Conservation (phyloP, 331 rosid species). For the Telfairia occidentalis region DNA sequence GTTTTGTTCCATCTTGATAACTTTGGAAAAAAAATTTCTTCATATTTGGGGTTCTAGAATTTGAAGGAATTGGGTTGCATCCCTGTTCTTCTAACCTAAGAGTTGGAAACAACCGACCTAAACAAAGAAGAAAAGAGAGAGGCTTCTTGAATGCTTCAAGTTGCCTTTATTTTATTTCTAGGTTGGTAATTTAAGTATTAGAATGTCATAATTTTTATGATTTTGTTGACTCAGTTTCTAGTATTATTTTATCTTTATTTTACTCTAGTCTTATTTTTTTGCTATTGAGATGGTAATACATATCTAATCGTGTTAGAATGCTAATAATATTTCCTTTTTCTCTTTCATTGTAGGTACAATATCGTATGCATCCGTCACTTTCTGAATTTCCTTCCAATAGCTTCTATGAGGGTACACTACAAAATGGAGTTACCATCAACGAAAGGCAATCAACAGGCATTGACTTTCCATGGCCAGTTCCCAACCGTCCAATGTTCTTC, state of each 20-base stretch:
- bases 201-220: not conserved
- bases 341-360: conserved; percentile 65
- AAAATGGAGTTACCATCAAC: conserved; percentile 93
- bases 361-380: conserved; percentile 95
- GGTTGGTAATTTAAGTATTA: not conserved
- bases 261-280: not conserved
- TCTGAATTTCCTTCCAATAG: conserved; percentile 98
- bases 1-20: not conserved
- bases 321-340: not conserved
- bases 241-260: not conserved
- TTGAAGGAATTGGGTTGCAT: not conserved
- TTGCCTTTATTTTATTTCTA: not conserved
- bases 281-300: not conserved
- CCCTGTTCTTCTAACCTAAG: not conserved
- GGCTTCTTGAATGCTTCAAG: not conserved
- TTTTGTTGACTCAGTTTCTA: not conserved
- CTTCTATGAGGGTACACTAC: conserved; percentile 96
- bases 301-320: not conserved
- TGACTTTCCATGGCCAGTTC: conserved; percentile 99
- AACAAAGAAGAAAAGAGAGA: not conserved
- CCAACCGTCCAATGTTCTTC: conserved; percentile 97
- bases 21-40: not conserved
- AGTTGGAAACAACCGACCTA: not conserved
- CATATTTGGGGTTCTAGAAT: not conserved
- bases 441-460: conserved; percentile 93